phyloP scores from a whole-genome alignment of 331 rosid species.

The Cydonia oblonga region DNA sequence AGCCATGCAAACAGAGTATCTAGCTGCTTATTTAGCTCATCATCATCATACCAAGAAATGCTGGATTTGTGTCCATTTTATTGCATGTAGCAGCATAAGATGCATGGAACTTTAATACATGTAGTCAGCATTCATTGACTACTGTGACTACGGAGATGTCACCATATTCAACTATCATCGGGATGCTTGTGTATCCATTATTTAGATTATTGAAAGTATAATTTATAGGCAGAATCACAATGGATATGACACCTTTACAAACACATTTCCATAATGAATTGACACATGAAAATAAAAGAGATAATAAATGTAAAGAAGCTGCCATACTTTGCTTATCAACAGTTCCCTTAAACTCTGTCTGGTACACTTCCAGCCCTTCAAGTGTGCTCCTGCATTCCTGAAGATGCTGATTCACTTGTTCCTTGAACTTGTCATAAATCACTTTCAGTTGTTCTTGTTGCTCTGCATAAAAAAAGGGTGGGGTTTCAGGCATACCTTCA shows the following conservation, averaged over 20 bases:
- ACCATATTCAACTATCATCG: neutral
- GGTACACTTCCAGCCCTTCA: constrained; percentile 58
- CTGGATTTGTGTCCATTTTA: neutral
- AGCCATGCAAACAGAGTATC: neutral
- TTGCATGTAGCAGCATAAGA: neutral
- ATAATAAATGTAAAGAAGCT: constrained; percentile 8
- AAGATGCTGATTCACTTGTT: constrained; percentile 66
- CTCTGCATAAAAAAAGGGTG: constrained; percentile 31
- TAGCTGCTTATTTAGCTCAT: neutral
- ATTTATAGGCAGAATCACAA: neutral
- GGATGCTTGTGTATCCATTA: neutral
- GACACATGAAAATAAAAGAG: neutral
- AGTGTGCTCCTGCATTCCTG: constrained; percentile 22
- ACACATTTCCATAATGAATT: neutral
- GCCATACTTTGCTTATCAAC: constrained; percentile 72
- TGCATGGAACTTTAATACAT: neutral
- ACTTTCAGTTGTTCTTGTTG: constrained; percentile 58
- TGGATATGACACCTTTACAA: neutral
- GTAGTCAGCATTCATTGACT: neutral
- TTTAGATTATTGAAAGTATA: neutral
- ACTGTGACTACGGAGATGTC: neutral
- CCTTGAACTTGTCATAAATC: constrained; percentile 69
- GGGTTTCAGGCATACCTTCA: constrained; percentile 3
- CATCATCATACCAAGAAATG: neutral
- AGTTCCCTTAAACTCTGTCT: constrained; percentile 56